Base-by-base conservation (phyloP, 768 basidiomycete genomes). In the Leccinum sublutescens region DNA sequence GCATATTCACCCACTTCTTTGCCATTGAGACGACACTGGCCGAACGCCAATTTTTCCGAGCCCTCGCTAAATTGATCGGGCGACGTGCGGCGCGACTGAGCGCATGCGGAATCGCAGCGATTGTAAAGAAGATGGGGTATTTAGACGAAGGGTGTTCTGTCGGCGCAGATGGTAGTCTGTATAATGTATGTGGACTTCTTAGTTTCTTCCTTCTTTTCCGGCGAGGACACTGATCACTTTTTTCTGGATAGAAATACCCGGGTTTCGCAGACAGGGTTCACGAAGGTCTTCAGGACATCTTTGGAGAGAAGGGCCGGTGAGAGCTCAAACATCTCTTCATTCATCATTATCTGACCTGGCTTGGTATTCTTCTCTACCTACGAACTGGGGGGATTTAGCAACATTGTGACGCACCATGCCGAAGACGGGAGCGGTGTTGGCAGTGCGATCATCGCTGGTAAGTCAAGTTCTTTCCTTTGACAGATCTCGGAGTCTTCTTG, bases 1-100 rank as follows among this genome's bases (percentile, higher is more conserved):
- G 96, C 50, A 93, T 99, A 67, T 98, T 99, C 78, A 85, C 89
- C 7, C 93, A 98, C 79, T 98, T 98, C 81, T 98, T 95, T 71
- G 91, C 91, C 40, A 79, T 98, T 47, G 95, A 98, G 77, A 98
- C 97, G 25, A 98, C 96, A 1, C 81, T 95, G 29, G 93, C 93
- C 7, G 96, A 99, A 75, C 89, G 96, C 25, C 91, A 96, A 70
- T 98, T 99, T 81, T 96, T 99, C 89, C 86, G 92, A 53, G 88
- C 92, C 2, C 85, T 98, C 38, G 93, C 96, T 1, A 88, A 88
- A 68, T 81, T 97, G 54, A 91, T 95, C 43, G 93, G 93, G 23
- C 82, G 88, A 31, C 87, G 96, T 21, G 93, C 96, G 0, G 97
- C 96, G 11, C 80, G 96, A 19, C 75, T 98, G 40, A 94, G 91